Evolutionary conservation across 2,329 filamentous ascomycete species (phyloP).

Genomic region (Fonsecaea erecta): DNA sequence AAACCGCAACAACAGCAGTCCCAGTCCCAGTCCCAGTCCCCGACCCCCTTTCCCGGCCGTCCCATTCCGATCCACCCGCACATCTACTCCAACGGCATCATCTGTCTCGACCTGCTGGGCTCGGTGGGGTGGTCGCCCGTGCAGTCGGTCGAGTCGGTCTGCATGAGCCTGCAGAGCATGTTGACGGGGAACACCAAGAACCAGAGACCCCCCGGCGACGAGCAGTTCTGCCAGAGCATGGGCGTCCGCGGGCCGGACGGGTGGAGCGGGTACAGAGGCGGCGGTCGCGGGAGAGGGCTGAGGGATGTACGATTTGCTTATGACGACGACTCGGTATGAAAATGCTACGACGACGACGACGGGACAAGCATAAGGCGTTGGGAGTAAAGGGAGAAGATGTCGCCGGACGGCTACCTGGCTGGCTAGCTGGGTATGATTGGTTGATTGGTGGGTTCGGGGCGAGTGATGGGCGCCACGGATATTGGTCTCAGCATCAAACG

Average conservation of each 20-base stretch:
- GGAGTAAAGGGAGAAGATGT: not conserved
- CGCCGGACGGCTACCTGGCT: too few species aligned
- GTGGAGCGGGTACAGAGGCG: conserved; percentile 31
- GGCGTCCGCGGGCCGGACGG: conserved; percentile 35
- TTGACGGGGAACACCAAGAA: conserved; percentile 91
- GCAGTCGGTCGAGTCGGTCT: conserved; percentile 94
- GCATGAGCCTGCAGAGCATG: conserved; percentile 98
- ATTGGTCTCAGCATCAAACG: too few species aligned
- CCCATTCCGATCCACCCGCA: conserved; percentile 93
- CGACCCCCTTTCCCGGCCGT: conserved; percentile 48
- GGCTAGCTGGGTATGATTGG: not conserved
- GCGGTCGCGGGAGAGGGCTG: conserved; percentile 73
- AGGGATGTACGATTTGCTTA: conserved; percentile 93
- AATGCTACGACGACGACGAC: conserved; percentile 11
- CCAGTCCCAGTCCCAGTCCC: conserved; percentile 27
- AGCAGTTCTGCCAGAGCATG: conserved; percentile 72
- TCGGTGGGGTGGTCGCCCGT: conserved; percentile 92
- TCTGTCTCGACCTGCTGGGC: conserved; percentile 91
- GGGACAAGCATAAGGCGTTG: not conserved
- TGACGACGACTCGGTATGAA: conserved; percentile 79
- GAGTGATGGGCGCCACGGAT: too few species aligned
- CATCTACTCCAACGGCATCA: conserved; percentile 98
- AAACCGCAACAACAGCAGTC: conserved; percentile 22
- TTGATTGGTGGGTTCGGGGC: not conserved
- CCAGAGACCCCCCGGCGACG: conserved; percentile 87